Percentiles rank a stretch among this genome's conserved stretches.
Conservation (phyloP, 2,329 filamentous ascomycete genomes). For the Hypoxylon sp. region DNA sequence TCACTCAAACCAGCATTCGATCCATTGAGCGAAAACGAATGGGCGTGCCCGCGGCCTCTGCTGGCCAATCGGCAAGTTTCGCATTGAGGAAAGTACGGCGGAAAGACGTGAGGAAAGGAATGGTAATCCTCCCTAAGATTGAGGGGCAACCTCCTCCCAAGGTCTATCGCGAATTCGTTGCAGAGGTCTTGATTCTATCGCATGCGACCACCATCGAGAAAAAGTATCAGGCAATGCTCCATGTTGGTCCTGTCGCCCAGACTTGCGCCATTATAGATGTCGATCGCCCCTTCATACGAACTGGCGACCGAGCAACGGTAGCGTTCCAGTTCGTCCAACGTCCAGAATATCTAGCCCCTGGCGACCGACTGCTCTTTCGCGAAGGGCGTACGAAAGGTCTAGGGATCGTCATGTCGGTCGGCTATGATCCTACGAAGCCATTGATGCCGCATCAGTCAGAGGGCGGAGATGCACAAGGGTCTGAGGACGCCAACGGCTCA, state of each 20-base stretch:
- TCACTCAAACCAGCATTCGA: conserved; percentile 85
- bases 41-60: conserved; percentile 85
- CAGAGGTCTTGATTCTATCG: conserved; percentile 91
- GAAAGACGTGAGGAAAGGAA: conserved; percentile 96
- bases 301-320: conserved; percentile 92
- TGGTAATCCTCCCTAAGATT: conserved; percentile 91
- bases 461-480: conserved; percentile 16
- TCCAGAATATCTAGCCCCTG: conserved; percentile 90
- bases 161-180: conserved; percentile 81
- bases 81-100: conserved; percentile 87
- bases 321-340: conserved; percentile 95
- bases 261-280: conserved; percentile 98
- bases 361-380: conserved; percentile 90
- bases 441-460: conserved; percentile 48
- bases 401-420: conserved; percentile 91
- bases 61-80: conserved; percentile 93
- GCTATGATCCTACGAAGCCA: conserved; percentile 78
- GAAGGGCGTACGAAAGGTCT: conserved; percentile 96
- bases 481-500: conserved; percentile 31
- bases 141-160: conserved; percentile 78
- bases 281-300: conserved; percentile 93
- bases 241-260: conserved; percentile 93
- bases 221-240: conserved; percentile 97
- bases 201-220: conserved; percentile 98
- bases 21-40: conserved; percentile 97